phyloP scores from a whole-genome alignment of 495 filamentous ascomycete species.

The Hyaloscypha bicolor region DNA sequence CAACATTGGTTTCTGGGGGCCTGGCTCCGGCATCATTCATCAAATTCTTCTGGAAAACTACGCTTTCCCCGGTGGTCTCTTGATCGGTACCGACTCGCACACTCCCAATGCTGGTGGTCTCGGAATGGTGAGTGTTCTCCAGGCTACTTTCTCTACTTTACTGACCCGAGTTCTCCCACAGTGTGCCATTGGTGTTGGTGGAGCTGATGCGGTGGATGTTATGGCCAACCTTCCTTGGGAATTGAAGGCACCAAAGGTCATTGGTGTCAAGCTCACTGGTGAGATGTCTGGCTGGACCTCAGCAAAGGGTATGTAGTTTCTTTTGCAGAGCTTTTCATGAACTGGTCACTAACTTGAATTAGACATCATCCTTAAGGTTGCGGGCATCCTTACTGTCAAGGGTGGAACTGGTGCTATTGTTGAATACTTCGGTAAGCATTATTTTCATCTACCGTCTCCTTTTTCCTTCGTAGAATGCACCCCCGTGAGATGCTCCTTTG shows the following conservation, averaged over 20 bases:
- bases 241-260: slow-evolving; percentile 95
- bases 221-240: slow-evolving; percentile 99
- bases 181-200: slow-evolving; percentile 44
- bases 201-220: slow-evolving; percentile 98
- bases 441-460: not conserved
- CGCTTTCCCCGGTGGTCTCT: slow-evolving; percentile 94
- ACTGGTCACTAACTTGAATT: slow-evolving; percentile 9
- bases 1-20: slow-evolving; percentile 99
- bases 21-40: slow-evolving; percentile 99
- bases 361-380: slow-evolving; percentile 98
- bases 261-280: slow-evolving; percentile 93
- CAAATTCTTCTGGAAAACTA: slow-evolving; percentile 99
- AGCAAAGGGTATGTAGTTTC: slow-evolving; percentile 67
- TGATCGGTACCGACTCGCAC: slow-evolving; percentile 99
- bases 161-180: too few species aligned
- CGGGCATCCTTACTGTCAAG: slow-evolving; percentile 96
- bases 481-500: too few species aligned
- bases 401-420: slow-evolving; percentile 97
- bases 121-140: slow-evolving; percentile 83
- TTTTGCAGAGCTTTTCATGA: slow-evolving; percentile 20
- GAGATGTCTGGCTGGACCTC: slow-evolving; percentile 90
- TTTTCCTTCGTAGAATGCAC: not conserved
- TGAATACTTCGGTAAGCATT: slow-evolving; percentile 60
- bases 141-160: too few species aligned
- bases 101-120: slow-evolving; percentile 98